These are phyloP conservation scores for Mollisia scopiformis DNA, from an alignment of 2,329 filamentous ascomycete species.

Conservation along the genomic window DNA sequence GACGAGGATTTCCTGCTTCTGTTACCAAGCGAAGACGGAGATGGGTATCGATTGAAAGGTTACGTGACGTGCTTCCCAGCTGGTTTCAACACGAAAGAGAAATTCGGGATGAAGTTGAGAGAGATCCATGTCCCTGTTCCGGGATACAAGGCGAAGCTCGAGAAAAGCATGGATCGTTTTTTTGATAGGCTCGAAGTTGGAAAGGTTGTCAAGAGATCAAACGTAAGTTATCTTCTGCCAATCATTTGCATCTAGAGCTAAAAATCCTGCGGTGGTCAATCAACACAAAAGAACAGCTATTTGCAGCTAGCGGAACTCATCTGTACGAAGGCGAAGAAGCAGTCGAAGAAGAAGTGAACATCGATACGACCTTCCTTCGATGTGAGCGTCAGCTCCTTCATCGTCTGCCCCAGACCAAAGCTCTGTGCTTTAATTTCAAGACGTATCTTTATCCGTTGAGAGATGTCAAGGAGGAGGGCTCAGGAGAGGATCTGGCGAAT, in stretches of 20 bases:
- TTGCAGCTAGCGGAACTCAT: constrained; percentile 43
- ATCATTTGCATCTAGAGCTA: background rate
- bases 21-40: constrained; percentile 43
- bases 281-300: constrained; percentile 44
- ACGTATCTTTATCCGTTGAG: constrained; percentile 61
- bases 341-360: constrained; percentile 44
- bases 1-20: constrained; percentile 65
- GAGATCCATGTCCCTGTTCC: constrained; percentile 63
- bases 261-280: constrained; percentile 45
- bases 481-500: constrained; percentile 52
- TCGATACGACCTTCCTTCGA: constrained; percentile 51
- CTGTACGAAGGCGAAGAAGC: constrained; percentile 41
- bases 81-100: constrained; percentile 59
- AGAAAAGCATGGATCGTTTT: constrained; percentile 63
- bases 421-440: constrained; percentile 63
- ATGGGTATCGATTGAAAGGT: constrained; percentile 55
- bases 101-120: constrained; percentile 53
- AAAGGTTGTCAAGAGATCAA: constrained; percentile 56
- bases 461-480: constrained; percentile 59
- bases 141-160: constrained; percentile 57
- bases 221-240: constrained; percentile 37
- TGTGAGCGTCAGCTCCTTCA: constrained; percentile 65
- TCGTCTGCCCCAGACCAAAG: constrained; percentile 54
- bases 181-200: constrained; percentile 57
- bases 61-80: constrained; percentile 59